These are phyloP conservation scores for Eutrema japonicum DNA, from an alignment of 345 rosid species.

Conservation along the genomic window DNA sequence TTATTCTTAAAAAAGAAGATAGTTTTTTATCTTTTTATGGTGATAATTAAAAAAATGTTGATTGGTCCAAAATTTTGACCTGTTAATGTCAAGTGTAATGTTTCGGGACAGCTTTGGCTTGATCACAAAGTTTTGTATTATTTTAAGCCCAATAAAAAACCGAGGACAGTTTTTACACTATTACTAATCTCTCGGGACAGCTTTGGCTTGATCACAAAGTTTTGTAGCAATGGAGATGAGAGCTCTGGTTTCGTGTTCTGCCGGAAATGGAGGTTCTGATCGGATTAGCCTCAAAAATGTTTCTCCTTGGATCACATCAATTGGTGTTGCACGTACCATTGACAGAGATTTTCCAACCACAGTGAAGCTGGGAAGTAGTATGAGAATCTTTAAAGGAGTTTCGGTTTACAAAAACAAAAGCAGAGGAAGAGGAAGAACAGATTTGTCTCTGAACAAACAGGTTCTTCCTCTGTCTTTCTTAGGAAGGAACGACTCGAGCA, in stretches of 20 bases:
- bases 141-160: not conserved
- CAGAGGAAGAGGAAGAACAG: not conserved
- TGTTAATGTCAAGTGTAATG: too few relatives aligned
- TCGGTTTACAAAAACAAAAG: conserved; percentile 45
- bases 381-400: conserved; percentile 46
- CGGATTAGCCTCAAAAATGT: conserved; percentile 59
- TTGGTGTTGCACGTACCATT: conserved; percentile 62
- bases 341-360: conserved; percentile 61
- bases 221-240: conserved; percentile 75
- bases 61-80: too few relatives aligned
- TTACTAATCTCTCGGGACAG: conserved; percentile 40
- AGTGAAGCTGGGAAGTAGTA: conserved; percentile 50
- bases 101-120: too few relatives aligned
- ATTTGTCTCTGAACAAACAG: conserved; percentile 41
- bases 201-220: conserved; percentile 52
- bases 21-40: too few relatives aligned
- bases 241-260: conserved; percentile 63
- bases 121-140: too few relatives aligned
- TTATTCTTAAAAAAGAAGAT: too few relatives aligned
- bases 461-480: conserved; percentile 58
- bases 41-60: too few relatives aligned
- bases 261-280: conserved; percentile 71
- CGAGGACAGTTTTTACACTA: not conserved
- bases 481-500: conserved; percentile 48
- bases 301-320: conserved; percentile 75